These are phyloP conservation scores for Beauveria sp. DNA, from an alignment of 2,329 filamentous ascomycete genomes.

Conservation along the genomic window DNA sequence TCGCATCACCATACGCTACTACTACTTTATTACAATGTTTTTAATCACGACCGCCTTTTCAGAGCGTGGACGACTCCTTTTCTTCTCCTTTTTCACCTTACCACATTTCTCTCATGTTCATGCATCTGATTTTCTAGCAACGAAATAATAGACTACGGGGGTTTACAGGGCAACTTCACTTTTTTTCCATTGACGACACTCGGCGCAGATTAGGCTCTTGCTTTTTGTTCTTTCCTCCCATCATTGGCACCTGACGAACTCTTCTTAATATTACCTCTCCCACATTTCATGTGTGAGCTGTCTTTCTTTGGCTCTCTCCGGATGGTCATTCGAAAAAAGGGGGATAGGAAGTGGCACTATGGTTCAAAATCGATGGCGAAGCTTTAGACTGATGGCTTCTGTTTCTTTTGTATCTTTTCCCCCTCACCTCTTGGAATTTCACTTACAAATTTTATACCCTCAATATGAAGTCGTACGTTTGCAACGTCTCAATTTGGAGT, in stretches of 20 bases:
- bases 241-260: not conserved
- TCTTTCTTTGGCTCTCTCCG: not conserved
- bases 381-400: not conserved
- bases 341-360: not conserved
- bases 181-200: not conserved
- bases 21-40: not conserved
- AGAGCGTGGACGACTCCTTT: not conserved
- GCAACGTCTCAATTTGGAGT: not conserved
- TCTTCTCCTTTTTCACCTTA: not conserved
- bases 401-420: not conserved
- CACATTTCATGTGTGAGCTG: not conserved
- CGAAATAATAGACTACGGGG: conserved; percentile 5
- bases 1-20: not conserved
- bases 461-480: conserved; percentile 1
- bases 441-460: not conserved
- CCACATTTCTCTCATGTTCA: not conserved
- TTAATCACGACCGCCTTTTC: not conserved
- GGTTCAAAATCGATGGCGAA: not conserved
- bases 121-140: not conserved
- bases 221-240: not conserved
- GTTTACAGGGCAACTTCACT: not conserved
- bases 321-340: no score
- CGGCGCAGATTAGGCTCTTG: not conserved
- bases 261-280: not conserved
- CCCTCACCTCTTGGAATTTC: not conserved